Evolutionary conservation across 257 asterid genomes (phyloP).

Genomic region (Gentiana macrophylla): DNA sequence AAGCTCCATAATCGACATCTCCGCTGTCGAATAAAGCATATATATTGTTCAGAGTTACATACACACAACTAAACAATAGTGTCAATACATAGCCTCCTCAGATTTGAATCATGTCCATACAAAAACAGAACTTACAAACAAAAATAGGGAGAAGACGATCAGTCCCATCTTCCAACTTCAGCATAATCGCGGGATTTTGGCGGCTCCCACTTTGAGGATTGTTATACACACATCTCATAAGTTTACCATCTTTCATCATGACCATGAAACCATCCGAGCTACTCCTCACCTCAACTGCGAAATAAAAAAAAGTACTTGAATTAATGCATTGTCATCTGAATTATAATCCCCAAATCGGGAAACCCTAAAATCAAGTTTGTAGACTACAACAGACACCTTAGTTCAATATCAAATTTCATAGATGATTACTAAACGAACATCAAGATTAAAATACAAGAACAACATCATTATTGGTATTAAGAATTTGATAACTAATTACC

Average conservation of each 20-base stretch:
- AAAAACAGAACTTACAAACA: constrained; percentile 43
- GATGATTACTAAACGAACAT: too few relatives aligned
- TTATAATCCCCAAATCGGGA: too few relatives aligned
- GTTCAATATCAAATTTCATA: too few relatives aligned
- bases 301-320: too few relatives aligned
- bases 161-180: constrained; percentile 83
- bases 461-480: too few relatives aligned
- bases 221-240: constrained; percentile 59
- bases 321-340: too few relatives aligned
- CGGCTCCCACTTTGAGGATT: constrained; percentile 56
- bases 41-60: neutral
- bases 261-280: constrained; percentile 76
- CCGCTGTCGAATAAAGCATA: constrained; percentile 38
- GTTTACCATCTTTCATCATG: constrained; percentile 76
- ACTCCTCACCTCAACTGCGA: constrained; percentile 68
- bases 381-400: too few relatives aligned
- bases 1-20: constrained; percentile 80
- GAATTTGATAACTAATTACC: constrained; percentile 25
- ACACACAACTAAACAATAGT: neutral
- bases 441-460: too few relatives aligned
- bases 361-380: too few relatives aligned
- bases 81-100: neutral
- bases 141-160: constrained; percentile 73
- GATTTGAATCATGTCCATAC: neutral
- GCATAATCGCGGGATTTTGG: constrained; percentile 69